Percentiles rank a stretch among this genome's conserved stretches.
Conservation (phyloP, 2,329 filamentous ascomycete species). For the Rhexocercosporidium sp. region DNA sequence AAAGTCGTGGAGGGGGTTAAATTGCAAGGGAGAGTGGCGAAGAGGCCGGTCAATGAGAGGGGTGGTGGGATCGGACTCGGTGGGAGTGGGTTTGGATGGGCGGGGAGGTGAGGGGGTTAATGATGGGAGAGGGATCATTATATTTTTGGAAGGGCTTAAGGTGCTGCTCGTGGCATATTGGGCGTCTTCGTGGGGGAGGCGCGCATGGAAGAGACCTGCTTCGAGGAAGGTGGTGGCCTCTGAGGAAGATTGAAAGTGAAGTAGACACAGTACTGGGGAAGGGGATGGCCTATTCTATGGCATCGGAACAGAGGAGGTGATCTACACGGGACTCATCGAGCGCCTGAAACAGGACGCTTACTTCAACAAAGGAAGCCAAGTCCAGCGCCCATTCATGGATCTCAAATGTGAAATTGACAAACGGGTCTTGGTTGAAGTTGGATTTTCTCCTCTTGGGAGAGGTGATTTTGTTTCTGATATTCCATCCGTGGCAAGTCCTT, state of each 20-base stretch:
- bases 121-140: background rate
- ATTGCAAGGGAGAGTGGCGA: constrained; percentile 77
- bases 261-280: background rate
- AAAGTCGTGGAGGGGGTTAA: constrained; percentile 86
- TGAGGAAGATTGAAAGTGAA: too few species aligned
- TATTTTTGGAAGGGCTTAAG: background rate
- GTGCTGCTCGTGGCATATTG: background rate
- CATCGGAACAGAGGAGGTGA: background rate
- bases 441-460: background rate
- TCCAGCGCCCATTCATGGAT: too few species aligned
- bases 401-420: background rate
- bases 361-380: too few species aligned
- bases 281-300: background rate
- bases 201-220: background rate
- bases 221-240: background rate
- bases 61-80: constrained; percentile 44
- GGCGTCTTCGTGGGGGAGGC: background rate
- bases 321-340: background rate
- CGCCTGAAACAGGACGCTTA: background rate
- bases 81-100: constrained; percentile 40
- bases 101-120: constrained; percentile 36
- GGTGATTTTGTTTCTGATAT: background rate
- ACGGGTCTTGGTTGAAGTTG: too few species aligned
- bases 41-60: constrained; percentile 77
- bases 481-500: background rate